phyloP scores from a whole-genome alignment of 257 asterid genomes.

The Primulina huaijiensis region DNA sequence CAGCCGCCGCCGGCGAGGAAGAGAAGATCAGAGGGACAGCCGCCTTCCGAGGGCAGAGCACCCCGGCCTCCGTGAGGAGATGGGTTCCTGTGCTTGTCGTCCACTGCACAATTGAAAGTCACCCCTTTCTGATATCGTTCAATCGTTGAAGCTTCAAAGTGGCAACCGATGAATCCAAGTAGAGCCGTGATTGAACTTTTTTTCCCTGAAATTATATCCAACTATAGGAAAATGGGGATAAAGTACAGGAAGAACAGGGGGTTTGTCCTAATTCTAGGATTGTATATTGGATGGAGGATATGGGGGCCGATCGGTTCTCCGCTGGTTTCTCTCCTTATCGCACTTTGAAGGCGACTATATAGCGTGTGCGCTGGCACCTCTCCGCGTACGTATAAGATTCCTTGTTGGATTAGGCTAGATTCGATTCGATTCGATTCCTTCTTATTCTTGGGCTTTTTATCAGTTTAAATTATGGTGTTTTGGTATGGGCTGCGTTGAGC shows the following conservation, averaged over 20 bases:
- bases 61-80: conserved; percentile 88
- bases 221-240: background rate
- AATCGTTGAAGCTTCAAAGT: conserved; percentile 24
- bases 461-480: too few relatives aligned
- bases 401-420: too few relatives aligned
- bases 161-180: conserved; percentile 26
- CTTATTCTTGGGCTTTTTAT: too few relatives aligned
- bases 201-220: background rate
- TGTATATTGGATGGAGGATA: background rate
- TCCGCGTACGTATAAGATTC: too few relatives aligned
- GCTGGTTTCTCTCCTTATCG: background rate
- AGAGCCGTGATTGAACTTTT: conserved; percentile 43
- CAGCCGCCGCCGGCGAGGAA: conserved; percentile 65
- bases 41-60: conserved; percentile 76
- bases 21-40: conserved; percentile 75
- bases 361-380: too few relatives aligned
- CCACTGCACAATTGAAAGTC: conserved; percentile 32
- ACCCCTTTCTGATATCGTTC: conserved; percentile 26
- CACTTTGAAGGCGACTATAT: background rate
- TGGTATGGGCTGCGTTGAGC: too few relatives aligned
- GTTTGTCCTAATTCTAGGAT: background rate
- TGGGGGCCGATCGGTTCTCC: background rate
- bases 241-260: background rate
- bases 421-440: too few relatives aligned
- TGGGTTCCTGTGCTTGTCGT: conserved; percentile 52